Percentiles rank a stretch among this genome's conserved stretches.
These are phyloP conservation scores for Quercus glauca DNA, from an alignment of 306 rosid species.

Conservation along the genomic window DNA sequence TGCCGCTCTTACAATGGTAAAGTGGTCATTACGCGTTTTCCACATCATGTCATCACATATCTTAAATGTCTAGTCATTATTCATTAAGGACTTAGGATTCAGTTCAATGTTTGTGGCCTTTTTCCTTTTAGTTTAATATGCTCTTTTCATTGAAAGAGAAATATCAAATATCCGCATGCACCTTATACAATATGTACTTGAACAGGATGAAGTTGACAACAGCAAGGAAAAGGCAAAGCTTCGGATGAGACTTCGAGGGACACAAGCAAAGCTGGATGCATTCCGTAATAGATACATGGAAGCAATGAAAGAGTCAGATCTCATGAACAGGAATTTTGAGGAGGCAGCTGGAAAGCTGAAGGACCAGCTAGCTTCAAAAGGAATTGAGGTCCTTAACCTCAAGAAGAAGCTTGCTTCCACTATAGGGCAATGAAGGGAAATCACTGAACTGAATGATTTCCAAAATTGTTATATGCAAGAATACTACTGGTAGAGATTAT, in stretches of 20 bases:
- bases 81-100: not conserved
- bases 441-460: not conserved
- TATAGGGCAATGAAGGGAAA: conserved; percentile 1
- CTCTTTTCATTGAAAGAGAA: not conserved
- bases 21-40: not conserved
- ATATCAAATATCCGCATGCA: not conserved
- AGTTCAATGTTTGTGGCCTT: not conserved
- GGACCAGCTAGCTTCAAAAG: conserved; percentile 55
- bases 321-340: conserved; percentile 45
- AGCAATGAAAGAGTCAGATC: conserved; percentile 40
- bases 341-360: conserved; percentile 59
- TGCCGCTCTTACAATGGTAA: not conserved
- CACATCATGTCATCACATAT: not conserved
- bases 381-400: conserved; percentile 56
- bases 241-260: conserved; percentile 66
- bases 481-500: not conserved
- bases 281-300: conserved; percentile 52
- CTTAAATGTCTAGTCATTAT: not conserved
- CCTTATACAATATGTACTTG: not conserved
- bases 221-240: conserved; percentile 46
- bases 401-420: conserved; percentile 53
- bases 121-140: not conserved
- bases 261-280: conserved; percentile 67
- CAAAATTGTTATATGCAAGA: not conserved
- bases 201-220: conserved; percentile 49